A percentile compares a stretch with the other conserved stretches of the same genome.
These are phyloP conservation scores for Omphalea diandra DNA, from an alignment of 441 rosid genomes.

Conservation along the genomic window DNA sequence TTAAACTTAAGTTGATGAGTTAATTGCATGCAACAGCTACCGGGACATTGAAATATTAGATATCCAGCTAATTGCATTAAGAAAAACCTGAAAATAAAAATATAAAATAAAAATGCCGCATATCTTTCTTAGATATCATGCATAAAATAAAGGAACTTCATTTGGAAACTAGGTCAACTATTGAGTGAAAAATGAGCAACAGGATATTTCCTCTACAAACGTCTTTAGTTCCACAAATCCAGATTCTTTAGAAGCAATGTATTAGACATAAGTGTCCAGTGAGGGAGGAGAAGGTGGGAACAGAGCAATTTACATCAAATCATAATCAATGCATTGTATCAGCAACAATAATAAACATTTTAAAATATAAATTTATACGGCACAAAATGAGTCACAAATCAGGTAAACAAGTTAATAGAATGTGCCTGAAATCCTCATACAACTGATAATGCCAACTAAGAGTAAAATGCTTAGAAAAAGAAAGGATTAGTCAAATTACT, in stretches of 20 bases:
- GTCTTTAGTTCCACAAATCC: neutral
- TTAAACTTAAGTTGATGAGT: neutral
- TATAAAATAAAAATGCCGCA: neutral
- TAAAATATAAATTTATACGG: neutral
- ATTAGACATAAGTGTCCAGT: neutral
- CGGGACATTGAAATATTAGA: neutral
- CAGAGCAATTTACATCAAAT: neutral
- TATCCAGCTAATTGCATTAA: neutral
- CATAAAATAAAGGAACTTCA: too few relatives aligned
- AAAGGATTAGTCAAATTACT: neutral
- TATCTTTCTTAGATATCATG: neutral
- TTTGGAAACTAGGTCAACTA: neutral
- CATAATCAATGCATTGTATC: neutral
- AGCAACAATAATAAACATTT: neutral
- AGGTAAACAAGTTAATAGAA: neutral
- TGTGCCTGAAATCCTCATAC: neutral
- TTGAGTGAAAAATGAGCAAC: neutral
- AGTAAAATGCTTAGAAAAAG: neutral
- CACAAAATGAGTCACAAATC: neutral
- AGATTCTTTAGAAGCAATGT: neutral
- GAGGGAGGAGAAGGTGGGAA: neutral
- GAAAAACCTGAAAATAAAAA: neutral
- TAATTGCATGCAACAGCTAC: neutral
- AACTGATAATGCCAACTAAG: neutral
- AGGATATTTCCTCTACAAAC: neutral